Evolutionary conservation across 345 rosid genomes (phyloP).

Genomic region (Boechera retrofracta): DNA sequence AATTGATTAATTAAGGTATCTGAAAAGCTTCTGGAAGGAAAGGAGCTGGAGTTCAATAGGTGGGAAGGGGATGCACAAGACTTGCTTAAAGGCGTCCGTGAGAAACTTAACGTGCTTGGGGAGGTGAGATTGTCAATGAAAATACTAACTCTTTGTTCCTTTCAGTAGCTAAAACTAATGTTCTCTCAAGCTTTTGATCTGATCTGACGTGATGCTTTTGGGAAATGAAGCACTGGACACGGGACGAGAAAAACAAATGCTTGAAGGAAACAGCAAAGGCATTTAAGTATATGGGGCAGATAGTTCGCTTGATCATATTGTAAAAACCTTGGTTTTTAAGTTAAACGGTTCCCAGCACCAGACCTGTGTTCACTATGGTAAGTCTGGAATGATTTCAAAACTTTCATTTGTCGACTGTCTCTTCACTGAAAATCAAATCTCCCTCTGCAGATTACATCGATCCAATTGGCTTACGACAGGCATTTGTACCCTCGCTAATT

Average conservation of each 20-base stretch:
- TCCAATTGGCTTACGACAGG: not conserved
- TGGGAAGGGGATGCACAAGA: conserved; percentile 73
- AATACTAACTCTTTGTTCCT: not conserved
- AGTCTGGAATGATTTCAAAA: not conserved
- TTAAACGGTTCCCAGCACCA: not conserved
- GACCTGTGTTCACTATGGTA: not conserved
- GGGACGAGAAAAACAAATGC: conserved; percentile 82
- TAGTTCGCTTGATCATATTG: conserved; percentile 74
- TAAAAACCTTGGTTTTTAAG: conserved; percentile 12
- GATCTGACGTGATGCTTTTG: conserved; percentile 23
- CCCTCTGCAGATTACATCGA: not conserved
- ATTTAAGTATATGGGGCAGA: conserved; percentile 78
- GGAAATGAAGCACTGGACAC: conserved; percentile 76
- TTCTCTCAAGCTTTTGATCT: conserved; percentile 21
- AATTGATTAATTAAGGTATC: conserved; percentile 59
- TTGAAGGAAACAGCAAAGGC: conserved; percentile 80
- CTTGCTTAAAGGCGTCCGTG: conserved; percentile 67
- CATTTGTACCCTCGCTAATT: not conserved
- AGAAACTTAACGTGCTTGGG: conserved; percentile 82
- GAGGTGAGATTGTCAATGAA: conserved; percentile 58
- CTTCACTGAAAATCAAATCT: not conserved
- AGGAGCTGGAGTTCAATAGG: conserved; percentile 66
- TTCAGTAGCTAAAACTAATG: not conserved
- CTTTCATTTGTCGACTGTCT: not conserved
- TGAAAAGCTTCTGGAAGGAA: conserved; percentile 68